Base-by-base conservation (phyloP, 495 filamentous ascomycete genomes). In the Podospora pseudoanserina region DNA sequence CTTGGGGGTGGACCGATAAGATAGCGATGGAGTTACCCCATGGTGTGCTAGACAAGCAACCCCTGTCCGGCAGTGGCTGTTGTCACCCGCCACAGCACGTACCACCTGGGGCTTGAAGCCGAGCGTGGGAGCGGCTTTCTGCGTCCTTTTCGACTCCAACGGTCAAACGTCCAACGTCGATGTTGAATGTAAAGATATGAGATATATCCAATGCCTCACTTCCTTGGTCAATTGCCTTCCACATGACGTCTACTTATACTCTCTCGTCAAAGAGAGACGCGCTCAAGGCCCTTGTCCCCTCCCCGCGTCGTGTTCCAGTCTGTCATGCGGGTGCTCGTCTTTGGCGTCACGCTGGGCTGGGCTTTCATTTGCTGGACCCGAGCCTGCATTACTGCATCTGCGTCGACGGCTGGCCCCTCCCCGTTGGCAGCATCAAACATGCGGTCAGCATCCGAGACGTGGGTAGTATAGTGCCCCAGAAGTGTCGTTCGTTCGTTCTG, bases 391-490 rank as follows among this genome's bases (percentile, higher is more conserved):
- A 9, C 27, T 63, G 59, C 59, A 28, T 32, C 20, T 61, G 23
- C 23, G 27, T 28, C 59, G 53, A 53, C 56, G 68, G 63, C 56
- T 70, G 64, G 61, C 49, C 63, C 63, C 32, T 32, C 62, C 30
- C 62, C 56, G 30, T 54, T 61, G 59, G 28, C 23, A 61, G 59
- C 59, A 16, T 23, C 49, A 65, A 67, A 67, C 65, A 65, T 71
- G 69, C 69, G 69, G 69, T 71, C 69, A 71, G 65, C 69, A 71
- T 63, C 69, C 69, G 68, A 67, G 26, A 61, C 32, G n/a, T 23
- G 23, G 23, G 1, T 23, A 23, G 23, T 23, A 23, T 23, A 23
- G 23, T 16, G 44, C 62, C 61, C 53, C 15, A 49, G 63, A 53
- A 56, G 16, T 65, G 27, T 16, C 13, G n/a, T 58, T 58, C 19